Evolutionary conservation across 306 rosid species (phyloP).

Genomic region (Herpetospermum pedunculosum): DNA sequence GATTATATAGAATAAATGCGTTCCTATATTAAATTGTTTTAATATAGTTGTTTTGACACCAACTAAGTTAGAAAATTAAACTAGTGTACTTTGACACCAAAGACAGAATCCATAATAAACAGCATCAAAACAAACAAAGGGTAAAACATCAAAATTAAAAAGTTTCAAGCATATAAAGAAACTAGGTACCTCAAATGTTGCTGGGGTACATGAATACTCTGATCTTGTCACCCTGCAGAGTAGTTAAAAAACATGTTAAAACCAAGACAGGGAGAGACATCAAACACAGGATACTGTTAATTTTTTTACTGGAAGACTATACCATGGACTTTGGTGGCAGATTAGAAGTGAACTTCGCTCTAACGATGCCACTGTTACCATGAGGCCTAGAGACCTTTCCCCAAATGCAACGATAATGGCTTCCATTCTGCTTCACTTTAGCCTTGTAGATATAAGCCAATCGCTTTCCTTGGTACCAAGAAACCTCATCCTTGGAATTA

Average conservation of each 20-base stretch:
- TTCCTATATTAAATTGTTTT: too few relatives aligned
- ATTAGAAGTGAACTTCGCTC: constrained; percentile 85
- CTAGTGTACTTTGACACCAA: not conserved
- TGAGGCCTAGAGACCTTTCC: constrained; percentile 87
- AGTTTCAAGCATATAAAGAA: not conserved
- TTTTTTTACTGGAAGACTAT: not conserved
- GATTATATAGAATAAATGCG: too few relatives aligned
- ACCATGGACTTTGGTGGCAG: constrained; percentile 94
- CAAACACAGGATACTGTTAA: too few relatives aligned
- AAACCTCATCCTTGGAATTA: constrained; percentile 88
- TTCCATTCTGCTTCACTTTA: constrained; percentile 71
- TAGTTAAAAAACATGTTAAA: not conserved
- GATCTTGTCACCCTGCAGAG: constrained; percentile 65
- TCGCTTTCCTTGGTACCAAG: constrained; percentile 73
- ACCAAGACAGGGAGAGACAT: not conserved
- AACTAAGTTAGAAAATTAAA: not conserved
- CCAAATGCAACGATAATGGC: constrained; percentile 88
- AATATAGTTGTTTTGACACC: too few relatives aligned
- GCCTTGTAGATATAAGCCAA: constrained; percentile 90
- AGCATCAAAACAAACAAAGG: not conserved
- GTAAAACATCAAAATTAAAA: not conserved
- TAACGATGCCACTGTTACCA: constrained; percentile 83
- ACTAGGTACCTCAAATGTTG: constrained; percentile 52
- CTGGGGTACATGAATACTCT: constrained; percentile 93
- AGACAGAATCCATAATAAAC: not conserved